Conservation (phyloP, 2,329 filamentous ascomycete genomes). For the Exophiala xenobiotica region DNA sequence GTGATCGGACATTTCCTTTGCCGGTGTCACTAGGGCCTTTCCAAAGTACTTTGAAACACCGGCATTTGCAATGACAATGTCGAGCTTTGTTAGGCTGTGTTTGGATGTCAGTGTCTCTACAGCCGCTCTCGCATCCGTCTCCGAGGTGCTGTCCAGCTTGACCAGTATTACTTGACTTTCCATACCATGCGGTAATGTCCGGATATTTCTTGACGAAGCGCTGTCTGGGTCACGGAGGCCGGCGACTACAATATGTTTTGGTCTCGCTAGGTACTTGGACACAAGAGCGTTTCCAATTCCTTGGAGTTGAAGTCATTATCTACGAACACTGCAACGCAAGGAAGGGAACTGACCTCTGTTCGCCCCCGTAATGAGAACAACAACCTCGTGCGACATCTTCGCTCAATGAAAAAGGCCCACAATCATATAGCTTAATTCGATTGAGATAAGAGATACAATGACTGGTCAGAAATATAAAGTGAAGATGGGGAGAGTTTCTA, state of each 20-base stretch:
- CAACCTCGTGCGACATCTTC: no score
- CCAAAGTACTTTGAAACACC: constrained; percentile 32
- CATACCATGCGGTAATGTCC: background rate
- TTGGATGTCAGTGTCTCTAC: constrained; percentile 33
- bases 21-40: constrained; percentile 16
- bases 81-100: constrained; percentile 44
- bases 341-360: no score
- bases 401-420: no score
- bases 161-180: constrained; percentile 29
- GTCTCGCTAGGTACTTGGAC: constrained; percentile 23
- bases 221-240: constrained; percentile 9
- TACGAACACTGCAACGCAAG: no score
- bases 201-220: constrained; percentile 25
- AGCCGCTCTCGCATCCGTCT: constrained; percentile 36
- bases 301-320: no score
- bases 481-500: no score
- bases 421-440: no score
- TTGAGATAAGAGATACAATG: no score
- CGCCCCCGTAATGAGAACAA: no score
- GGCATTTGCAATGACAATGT: constrained; percentile 56
- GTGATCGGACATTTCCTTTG: constrained; percentile 32
- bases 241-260: constrained; percentile 28
- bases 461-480: no score
- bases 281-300: constrained; percentile 37
- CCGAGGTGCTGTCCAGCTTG: constrained; percentile 27